Evolutionary conservation across 192 early-diverging fungal species (phyloP), one percentile per base, ranked within the genome.

Genomic region (Entomortierella chlamydospora): DNA sequence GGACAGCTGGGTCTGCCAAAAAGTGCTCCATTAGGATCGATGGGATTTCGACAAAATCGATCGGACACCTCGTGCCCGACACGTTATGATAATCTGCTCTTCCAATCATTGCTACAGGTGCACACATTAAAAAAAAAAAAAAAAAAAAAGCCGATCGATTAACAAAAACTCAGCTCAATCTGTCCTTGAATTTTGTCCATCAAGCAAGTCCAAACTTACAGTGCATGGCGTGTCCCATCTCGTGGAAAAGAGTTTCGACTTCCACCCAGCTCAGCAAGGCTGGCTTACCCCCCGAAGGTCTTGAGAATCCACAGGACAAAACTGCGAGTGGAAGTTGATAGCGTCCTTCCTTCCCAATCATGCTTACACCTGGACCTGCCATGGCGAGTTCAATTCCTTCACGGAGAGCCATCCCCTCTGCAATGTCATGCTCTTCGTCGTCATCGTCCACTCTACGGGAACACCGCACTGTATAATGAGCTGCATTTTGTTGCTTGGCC

Each of bases 161-260:
- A n/a, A n/a, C n/a, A n/a, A n/a, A n/a, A n/a, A n/a, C n/a, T n/a
- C n/a, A n/a, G n/a, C n/a, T n/a, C n/a, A n/a, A n/a, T n/a, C n/a
- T n/a, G n/a, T n/a, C n/a, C n/a, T n/a, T n/a, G n/a, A n/a, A n/a
- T n/a, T n/a, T n/a, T 18, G 20, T 56, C 5, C 12, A 15, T 22
- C 25, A 42, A 29, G n/a, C 26, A 25, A 34, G 25, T n/a, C 1
- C 1, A 17, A n/a, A 69, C 83, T 72, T 72, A 83, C 83, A 99
- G 79, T 98, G 96, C 92, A 99, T 95, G 3, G 95, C 98, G 70
- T 99, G 98, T 4, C 98, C 98, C 96, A 98, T 98, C 65, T 99
- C 98, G 81, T 99, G 98, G 83, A 98, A 99, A 3, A 98, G 80
- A 0, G 98, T 99, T 76, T 98, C 97, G 29, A 98, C 92, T 70